These are phyloP conservation scores for Dothideomycetes sp. DNA, from an alignment of 2,329 filamentous ascomycete species.

Conservation along the genomic window DNA sequence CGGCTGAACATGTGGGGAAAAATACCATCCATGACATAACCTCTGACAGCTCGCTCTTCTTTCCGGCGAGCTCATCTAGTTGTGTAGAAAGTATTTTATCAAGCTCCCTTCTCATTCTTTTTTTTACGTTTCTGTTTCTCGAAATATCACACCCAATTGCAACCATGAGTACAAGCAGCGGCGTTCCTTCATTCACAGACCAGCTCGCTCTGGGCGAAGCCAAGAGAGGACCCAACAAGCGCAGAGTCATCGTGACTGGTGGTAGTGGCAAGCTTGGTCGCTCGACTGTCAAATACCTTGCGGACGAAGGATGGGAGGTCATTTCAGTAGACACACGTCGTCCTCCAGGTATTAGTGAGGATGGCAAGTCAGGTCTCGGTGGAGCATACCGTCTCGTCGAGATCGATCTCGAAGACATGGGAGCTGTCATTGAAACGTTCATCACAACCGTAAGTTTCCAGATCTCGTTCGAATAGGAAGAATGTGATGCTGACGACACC, in stretches of 20 bases:
- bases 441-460: constrained; percentile 14
- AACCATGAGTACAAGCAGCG: constrained; percentile 1
- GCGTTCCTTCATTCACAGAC: constrained; percentile 17
- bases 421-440: constrained; percentile 19
- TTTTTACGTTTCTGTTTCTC: not conserved
- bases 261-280: constrained; percentile 20
- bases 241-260: constrained; percentile 19
- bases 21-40: constrained; percentile 6
- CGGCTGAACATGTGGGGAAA: not conserved
- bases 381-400: constrained; percentile 20
- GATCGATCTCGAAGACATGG: constrained; percentile 21
- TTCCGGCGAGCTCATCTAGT: not conserved
- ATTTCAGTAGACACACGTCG: constrained; percentile 19
- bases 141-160: not conserved
- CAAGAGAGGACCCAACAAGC: constrained; percentile 16
- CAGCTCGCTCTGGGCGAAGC: constrained; percentile 20
- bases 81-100: not conserved
- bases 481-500: not conserved
- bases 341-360: constrained; percentile 18
- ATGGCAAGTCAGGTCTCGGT: constrained; percentile 19
- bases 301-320: constrained; percentile 21
- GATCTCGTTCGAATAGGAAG: not conserved
- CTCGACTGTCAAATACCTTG: constrained; percentile 19
- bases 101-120: not conserved
- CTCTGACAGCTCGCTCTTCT: constrained; percentile 4